Evolutionary conservation across 1,284 basidiomycete genomes (phyloP).

Genomic region (Boletus sp.): DNA sequence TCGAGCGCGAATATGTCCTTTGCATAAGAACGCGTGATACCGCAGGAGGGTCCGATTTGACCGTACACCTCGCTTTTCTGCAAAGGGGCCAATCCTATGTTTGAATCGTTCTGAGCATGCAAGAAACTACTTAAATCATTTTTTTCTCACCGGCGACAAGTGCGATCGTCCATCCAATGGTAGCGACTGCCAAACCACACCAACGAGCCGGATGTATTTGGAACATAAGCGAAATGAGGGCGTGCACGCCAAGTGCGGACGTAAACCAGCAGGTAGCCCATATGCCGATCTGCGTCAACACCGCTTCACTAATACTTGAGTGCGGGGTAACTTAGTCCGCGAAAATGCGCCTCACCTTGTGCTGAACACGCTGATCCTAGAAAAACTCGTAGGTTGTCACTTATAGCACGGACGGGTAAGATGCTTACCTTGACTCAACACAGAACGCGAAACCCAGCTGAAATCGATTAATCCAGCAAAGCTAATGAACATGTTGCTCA

Average conservation of each 20-base stretch:
- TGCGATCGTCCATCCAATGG: constrained; percentile 53
- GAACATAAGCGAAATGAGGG: constrained; percentile 61
- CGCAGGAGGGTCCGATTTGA: constrained; percentile 49
- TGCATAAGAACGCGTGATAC: constrained; percentile 42
- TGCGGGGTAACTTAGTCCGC: not conserved
- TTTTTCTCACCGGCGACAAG: constrained; percentile 43
- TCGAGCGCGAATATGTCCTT: constrained; percentile 48
- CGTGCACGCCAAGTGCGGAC: constrained; percentile 60
- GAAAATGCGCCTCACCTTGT: constrained; percentile 46
- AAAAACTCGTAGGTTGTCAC: constrained; percentile 4
- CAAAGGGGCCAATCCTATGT: constrained; percentile 42
- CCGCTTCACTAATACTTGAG: constrained; percentile 33
- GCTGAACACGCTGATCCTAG: constrained; percentile 41
- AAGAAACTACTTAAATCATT: not conserved
- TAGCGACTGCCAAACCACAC: constrained; percentile 41
- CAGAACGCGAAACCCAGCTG: constrained; percentile 26
- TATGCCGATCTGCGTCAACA: constrained; percentile 59
- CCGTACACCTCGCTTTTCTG: constrained; percentile 46
- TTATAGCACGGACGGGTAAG: not conserved
- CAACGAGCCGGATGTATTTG: constrained; percentile 48
- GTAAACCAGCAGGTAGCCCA: constrained; percentile 63
- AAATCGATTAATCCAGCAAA: constrained; percentile 49
- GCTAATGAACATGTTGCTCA: constrained; percentile 53
- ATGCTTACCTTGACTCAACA: constrained; percentile 47
- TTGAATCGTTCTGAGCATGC: constrained; percentile 8